Conservation (phyloP, 2,329 filamentous ascomycete species). For the Scortechinia acanthostroma region DNA sequence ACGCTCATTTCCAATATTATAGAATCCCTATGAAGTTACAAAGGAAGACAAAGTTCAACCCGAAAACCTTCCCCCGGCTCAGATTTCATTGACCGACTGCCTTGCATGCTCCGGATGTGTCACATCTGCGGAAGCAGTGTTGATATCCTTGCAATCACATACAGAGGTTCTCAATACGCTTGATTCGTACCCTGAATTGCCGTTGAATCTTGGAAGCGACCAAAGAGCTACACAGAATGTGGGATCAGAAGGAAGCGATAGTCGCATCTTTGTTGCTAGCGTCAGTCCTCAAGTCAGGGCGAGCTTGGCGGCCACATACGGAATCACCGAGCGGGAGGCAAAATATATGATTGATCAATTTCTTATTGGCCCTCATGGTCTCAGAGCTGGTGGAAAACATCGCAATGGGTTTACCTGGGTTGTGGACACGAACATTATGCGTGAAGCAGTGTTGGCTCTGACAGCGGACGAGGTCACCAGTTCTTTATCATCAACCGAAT, state of each 20-base stretch:
- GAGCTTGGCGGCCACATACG: slow-evolving; percentile 56
- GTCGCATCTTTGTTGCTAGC: slow-evolving; percentile 55
- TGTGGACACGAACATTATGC: slow-evolving; percentile 53
- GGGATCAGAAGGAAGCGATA: slow-evolving; percentile 16
- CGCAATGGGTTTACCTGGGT: slow-evolving; percentile 55
- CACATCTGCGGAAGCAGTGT: slow-evolving; percentile 60
- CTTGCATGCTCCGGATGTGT: slow-evolving; percentile 63
- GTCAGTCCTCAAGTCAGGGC: slow-evolving; percentile 59
- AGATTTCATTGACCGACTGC: slow-evolving; percentile 62
- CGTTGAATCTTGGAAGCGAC: not conserved
- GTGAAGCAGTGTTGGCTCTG: slow-evolving; percentile 49
- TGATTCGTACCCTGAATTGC: slow-evolving; percentile 24
- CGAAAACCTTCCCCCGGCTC: slow-evolving; percentile 45
- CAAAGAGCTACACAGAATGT: not conserved
- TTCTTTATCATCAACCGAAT: slow-evolving; percentile 13
- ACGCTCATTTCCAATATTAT: slow-evolving; percentile 7
- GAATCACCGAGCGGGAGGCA: slow-evolving; percentile 48
- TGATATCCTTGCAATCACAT: slow-evolving; percentile 59
- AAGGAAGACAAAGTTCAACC: slow-evolving; percentile 54
- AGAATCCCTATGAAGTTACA: slow-evolving; percentile 59
- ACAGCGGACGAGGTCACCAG: slow-evolving; percentile 33
- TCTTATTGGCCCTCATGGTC: slow-evolving; percentile 45
- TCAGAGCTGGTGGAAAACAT: slow-evolving; percentile 44
- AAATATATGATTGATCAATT: slow-evolving; percentile 56
- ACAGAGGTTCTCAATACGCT: slow-evolving; percentile 56